Evolutionary conservation across 2,329 filamentous ascomycete genomes (phyloP).

Genomic region (Erysiphe neolycopersici): DNA sequence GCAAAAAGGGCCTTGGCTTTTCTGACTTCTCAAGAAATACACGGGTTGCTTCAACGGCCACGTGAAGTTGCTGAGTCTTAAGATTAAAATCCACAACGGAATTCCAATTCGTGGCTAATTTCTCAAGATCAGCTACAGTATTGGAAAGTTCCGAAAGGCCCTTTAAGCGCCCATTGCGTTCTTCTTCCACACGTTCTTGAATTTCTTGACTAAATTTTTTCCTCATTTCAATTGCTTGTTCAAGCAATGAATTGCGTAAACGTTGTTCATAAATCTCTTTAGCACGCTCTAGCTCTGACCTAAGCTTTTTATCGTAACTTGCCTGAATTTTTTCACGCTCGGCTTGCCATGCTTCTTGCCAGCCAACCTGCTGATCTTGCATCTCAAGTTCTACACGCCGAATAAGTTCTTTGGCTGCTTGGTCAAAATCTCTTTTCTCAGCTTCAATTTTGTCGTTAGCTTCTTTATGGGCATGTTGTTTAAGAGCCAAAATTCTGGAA

Average conservation of each 20-base stretch:
- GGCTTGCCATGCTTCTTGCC: slow-evolving; percentile 65
- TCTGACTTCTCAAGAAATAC: slow-evolving; percentile 51
- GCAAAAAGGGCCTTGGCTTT: slow-evolving; percentile 61
- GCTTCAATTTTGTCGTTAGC: slow-evolving; percentile 33
- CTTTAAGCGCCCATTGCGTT: slow-evolving; percentile 65
- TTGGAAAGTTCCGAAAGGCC: slow-evolving; percentile 58
- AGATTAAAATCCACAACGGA: slow-evolving; percentile 72
- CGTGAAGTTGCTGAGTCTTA: slow-evolving; percentile 83
- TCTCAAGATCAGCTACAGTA: slow-evolving; percentile 60
- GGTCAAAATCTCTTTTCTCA: slow-evolving; percentile 54
- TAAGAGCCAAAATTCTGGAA: slow-evolving; percentile 45
- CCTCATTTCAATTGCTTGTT: slow-evolving; percentile 78
- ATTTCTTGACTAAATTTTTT: slow-evolving; percentile 59
- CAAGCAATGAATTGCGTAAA: slow-evolving; percentile 58
- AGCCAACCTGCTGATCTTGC: slow-evolving; percentile 52
- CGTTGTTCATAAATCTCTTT: slow-evolving; percentile 60
- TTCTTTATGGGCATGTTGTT: slow-evolving; percentile 45
- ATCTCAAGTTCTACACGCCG: slow-evolving; percentile 66
- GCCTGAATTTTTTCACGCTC: slow-evolving; percentile 59
- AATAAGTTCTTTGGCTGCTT: slow-evolving; percentile 66
- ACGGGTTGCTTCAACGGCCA: slow-evolving; percentile 81
- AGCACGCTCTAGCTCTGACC: slow-evolving; percentile 53
- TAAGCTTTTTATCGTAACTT: slow-evolving; percentile 55
- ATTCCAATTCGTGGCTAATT: slow-evolving; percentile 72
- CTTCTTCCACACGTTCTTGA: slow-evolving; percentile 56